Conservation (phyloP, 208 protist genomes). For the Strigomonas galati region DNA sequence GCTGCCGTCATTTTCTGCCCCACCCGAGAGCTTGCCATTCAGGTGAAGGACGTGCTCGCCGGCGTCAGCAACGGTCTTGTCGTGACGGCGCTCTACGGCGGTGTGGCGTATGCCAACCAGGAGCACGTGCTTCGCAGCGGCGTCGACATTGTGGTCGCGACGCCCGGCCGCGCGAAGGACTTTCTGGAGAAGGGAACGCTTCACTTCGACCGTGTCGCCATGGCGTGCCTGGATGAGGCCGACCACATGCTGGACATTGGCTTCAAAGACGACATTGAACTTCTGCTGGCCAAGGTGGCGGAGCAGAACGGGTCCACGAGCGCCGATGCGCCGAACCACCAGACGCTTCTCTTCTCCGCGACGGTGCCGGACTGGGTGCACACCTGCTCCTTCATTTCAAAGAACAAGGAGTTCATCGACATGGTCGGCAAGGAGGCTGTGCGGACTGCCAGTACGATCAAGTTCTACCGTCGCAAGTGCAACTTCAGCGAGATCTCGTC, state of each 20-base stretch:
- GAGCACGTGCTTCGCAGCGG: slow-evolving; percentile 91
- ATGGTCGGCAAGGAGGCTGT: slow-evolving; percentile 94
- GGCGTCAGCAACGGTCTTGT: slow-evolving; percentile 89
- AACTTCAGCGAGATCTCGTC: slow-evolving; percentile 85
- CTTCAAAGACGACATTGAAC: slow-evolving; percentile 95
- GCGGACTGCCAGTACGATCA: slow-evolving; percentile 90
- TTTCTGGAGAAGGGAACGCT: slow-evolving; percentile 96
- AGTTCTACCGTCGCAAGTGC: slow-evolving; percentile 88
- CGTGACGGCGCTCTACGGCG: slow-evolving; percentile 92
- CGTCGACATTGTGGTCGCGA: slow-evolving; percentile 98
- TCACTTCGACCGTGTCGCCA: slow-evolving; percentile 87
- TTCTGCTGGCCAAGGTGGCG: slow-evolving; percentile 92
- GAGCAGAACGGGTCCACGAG: slow-evolving; percentile 90
- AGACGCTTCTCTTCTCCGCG: slow-evolving; percentile 94
- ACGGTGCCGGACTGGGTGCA: slow-evolving; percentile 93
- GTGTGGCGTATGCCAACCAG: slow-evolving; percentile 93
- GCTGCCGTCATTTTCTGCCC: slow-evolving; percentile 96
- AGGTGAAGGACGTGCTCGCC: slow-evolving; percentile 91
- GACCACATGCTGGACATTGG: slow-evolving; percentile 98
- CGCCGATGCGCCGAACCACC: slow-evolving; percentile 54
- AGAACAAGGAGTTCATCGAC: slow-evolving; percentile 92
- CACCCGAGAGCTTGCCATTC: slow-evolving; percentile 97
- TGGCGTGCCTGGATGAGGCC: slow-evolving; percentile 98
- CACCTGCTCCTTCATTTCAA: slow-evolving; percentile 69
- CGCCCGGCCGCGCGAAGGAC: slow-evolving; percentile 98